phyloP scores from a whole-genome alignment of 352 stramenopile genomes.

The Globisporangium orthogonon region DNA sequence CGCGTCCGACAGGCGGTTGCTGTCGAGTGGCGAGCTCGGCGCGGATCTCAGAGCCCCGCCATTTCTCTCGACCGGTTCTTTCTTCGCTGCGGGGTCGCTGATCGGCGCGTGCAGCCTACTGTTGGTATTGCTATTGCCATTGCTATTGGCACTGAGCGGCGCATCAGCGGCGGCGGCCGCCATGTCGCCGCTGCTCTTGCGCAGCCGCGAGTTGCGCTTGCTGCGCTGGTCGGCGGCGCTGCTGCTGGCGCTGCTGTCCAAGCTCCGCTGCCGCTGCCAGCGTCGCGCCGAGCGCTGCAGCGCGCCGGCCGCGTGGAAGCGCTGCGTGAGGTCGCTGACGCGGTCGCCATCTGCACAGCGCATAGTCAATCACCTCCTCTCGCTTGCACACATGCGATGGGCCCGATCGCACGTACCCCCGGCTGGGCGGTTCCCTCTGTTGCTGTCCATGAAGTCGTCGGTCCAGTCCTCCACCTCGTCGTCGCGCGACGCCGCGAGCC shows the following conservation, averaged over 20 bases:
- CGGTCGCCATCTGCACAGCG: background rate
- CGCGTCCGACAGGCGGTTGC: background rate
- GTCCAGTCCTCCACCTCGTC: slow-evolving; percentile 80
- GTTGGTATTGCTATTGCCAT: slow-evolving; percentile 6
- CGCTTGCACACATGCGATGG: background rate
- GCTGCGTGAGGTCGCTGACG: slow-evolving; percentile 7
- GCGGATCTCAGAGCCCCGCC: too few species aligned
- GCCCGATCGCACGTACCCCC: background rate
- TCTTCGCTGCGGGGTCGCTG: too few species aligned
- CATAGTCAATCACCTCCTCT: background rate
- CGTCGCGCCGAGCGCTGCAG: slow-evolving; percentile 15
- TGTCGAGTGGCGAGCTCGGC: background rate
- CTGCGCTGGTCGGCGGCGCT: slow-evolving; percentile 14
- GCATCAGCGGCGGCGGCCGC: slow-evolving; percentile 7
- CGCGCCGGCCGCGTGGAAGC: slow-evolving; percentile 18
- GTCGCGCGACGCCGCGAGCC: slow-evolving; percentile 52
- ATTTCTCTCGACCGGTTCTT: background rate
- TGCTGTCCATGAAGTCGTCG: slow-evolving; percentile 39
- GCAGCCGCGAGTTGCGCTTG: slow-evolving; percentile 13
- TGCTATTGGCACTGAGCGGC: slow-evolving; percentile 2
- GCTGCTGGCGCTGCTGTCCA: slow-evolving; percentile 30
- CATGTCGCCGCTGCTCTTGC: slow-evolving; percentile 28
- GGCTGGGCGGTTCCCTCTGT: background rate
- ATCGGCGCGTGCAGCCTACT: background rate
- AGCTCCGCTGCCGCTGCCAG: slow-evolving; percentile 26